Percentiles rank a stretch among this genome's conserved stretches.
phyloP scores from a whole-genome alignment of 108 stramenopile genomes.

The Poteriospumella lacustris region DNA sequence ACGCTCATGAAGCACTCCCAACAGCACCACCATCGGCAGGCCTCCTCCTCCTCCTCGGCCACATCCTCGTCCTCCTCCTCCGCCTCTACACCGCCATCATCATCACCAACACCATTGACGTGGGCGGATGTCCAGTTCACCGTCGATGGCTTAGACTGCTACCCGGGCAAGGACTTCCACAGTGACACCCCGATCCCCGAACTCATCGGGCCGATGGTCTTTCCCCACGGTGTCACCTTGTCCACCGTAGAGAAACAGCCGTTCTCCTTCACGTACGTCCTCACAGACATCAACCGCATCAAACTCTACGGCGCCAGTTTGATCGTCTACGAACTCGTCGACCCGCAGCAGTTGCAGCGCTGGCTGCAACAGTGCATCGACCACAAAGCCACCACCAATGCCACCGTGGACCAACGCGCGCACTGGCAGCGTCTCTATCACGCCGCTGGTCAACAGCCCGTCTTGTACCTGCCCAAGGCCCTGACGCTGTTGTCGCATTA shows the following conservation, averaged over 20 bases:
- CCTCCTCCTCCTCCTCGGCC: too few relatives aligned
- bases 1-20: constrained; percentile 26
- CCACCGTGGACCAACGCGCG: constrained; percentile 37
- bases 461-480: constrained; percentile 69
- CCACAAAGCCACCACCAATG: constrained; percentile 43
- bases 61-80: too few relatives aligned
- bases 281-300: constrained; percentile 62
- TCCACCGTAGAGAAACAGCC: constrained; percentile 49
- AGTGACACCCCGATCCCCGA: constrained; percentile 63
- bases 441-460: background rate
- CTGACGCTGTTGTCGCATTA: constrained; percentile 76
- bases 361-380: constrained; percentile 24
- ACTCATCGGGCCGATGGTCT: constrained; percentile 63
- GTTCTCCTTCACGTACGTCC: constrained; percentile 66
- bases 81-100: too few relatives aligned
- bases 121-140: constrained; percentile 54
- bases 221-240: constrained; percentile 64
- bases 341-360: constrained; percentile 28
- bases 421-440: constrained; percentile 7
- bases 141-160: constrained; percentile 62
- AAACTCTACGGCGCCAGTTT: constrained; percentile 66
- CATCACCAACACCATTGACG: too few relatives aligned
- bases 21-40: constrained; percentile 30
- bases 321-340: constrained; percentile 59
- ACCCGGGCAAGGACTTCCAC: constrained; percentile 51